Base-by-base conservation (phyloP, 1,284 basidiomycete species). In the Mycena sp. region DNA sequence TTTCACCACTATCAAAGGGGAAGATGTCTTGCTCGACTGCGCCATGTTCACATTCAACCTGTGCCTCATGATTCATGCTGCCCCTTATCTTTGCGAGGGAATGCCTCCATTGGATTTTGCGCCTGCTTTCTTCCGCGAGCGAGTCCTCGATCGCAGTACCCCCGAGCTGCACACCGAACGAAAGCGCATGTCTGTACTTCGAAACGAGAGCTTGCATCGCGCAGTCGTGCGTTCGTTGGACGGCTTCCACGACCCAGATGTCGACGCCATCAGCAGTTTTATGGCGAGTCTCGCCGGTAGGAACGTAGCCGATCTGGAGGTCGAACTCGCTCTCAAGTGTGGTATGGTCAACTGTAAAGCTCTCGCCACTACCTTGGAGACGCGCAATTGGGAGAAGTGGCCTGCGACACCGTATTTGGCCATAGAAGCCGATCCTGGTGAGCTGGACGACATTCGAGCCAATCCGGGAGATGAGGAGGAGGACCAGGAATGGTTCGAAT, bases 11-110 rank as follows among this genome's bases (percentile, higher is more conserved):
- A 52, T 78, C 14, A 65, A 72, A 1, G 81, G 80, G 3, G 76
- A 83, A 54, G 76, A 81, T 19, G 61, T 81, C 32, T 69, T 72
- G 6, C 69, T 84, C 7, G 81, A 83, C 48, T 72, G 76, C 46
- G 71, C 70, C 29, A 76, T 81, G 74, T 79, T 72, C 67, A 75
- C 77, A 0, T 81, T 80, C 74, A 80, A 81, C 64, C 73, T 80
- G 64, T 74, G 73, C 60, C 58, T 68, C 7, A 55, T 72, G 51
- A 72, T 79, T 38, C 12, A 62, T 16, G 53, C 67, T 9, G 49
- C 49, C 1, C 70, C 71, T 1, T 81, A 80, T 61, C 52, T 61
- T 28, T 37, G 61, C 48, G 35, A 58, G 37, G 49, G 51, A 19
- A 17, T 71, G 29, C 65, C 67, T 4, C 30, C 30, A 53, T 6